Evolutionary conservation across 495 filamentous ascomycete genomes (phyloP).

Genomic region (Lentithecium fluviatile): DNA sequence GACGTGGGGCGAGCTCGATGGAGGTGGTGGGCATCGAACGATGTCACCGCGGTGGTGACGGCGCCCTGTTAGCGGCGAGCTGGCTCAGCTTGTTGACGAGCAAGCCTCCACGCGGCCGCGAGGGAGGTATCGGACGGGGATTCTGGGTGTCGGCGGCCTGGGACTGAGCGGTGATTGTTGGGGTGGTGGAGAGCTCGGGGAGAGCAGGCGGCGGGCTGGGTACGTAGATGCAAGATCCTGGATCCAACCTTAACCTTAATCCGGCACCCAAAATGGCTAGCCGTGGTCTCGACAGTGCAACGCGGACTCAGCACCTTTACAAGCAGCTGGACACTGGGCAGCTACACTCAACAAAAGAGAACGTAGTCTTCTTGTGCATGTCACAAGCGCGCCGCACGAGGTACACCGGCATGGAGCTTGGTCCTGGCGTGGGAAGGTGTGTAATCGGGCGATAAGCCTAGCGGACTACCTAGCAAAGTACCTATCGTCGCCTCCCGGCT

Average conservation of each 20-base stretch:
- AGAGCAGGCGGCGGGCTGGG: conserved; percentile 12
- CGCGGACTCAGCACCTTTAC: conserved; percentile 3
- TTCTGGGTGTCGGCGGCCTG: too few species aligned
- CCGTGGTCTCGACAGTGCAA: background rate
- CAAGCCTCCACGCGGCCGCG: background rate
- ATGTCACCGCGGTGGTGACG: too few species aligned
- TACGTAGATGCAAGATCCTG: conserved; percentile 20
- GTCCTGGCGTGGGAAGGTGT: too few species aligned
- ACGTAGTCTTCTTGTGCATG: too few species aligned
- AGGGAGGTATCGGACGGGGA: conserved; percentile 4
- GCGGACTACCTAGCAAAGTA: too few species aligned
- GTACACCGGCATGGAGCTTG: too few species aligned
- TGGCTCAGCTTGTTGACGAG: too few species aligned
- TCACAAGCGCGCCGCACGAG: too few species aligned
- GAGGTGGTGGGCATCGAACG: background rate
- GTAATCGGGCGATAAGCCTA: too few species aligned
- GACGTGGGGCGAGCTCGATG: conserved; percentile 5
- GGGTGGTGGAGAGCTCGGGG: background rate
- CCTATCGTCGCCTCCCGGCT: too few species aligned
- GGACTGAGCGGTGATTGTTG: background rate
- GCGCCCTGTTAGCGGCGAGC: too few species aligned
- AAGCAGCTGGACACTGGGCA: background rate
- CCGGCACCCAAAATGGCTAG: conserved; percentile 16
- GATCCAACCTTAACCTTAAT: conserved; percentile 21
- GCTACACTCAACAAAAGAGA: too few species aligned